phyloP scores from a whole-genome alignment of 208 protist genomes.

The Strigomonas culicis region DNA sequence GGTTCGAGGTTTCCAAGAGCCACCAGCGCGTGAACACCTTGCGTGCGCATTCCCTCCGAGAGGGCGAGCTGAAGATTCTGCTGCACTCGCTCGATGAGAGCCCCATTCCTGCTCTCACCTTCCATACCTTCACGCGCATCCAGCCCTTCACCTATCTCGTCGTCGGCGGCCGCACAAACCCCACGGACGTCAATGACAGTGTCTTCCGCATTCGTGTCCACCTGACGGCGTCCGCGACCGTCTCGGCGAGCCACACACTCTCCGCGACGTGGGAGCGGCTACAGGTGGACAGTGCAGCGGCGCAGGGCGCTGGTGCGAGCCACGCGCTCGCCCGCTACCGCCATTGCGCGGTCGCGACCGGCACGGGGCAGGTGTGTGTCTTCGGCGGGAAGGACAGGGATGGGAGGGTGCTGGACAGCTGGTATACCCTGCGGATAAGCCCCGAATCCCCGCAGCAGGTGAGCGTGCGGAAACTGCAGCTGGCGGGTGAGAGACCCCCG shows the following conservation, averaged over 20 bases:
- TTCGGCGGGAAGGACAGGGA: slow-evolving; percentile 42
- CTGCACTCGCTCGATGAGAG: neutral
- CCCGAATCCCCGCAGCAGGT: neutral
- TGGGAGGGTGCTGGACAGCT: neutral
- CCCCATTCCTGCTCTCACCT: slow-evolving; percentile 49
- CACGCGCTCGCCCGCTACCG: slow-evolving; percentile 35
- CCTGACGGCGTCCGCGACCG: slow-evolving; percentile 7
- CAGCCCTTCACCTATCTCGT: slow-evolving; percentile 52
- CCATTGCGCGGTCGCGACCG: slow-evolving; percentile 28
- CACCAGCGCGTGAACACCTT: slow-evolving; percentile 69
- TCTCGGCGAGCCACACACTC: slow-evolving; percentile 18
- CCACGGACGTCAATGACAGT: slow-evolving; percentile 28
- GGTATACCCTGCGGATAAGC: neutral
- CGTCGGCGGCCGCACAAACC: slow-evolving; percentile 80
- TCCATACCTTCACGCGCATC: slow-evolving; percentile 69
- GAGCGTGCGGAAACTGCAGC: neutral
- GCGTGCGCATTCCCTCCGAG: slow-evolving; percentile 58
- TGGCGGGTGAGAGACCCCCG: neutral
- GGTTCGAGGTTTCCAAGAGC: slow-evolving; percentile 46
- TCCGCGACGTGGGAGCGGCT: slow-evolving; percentile 20
- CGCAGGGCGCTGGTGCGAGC: neutral
- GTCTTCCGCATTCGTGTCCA: slow-evolving; percentile 51
- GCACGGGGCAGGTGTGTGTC: slow-evolving; percentile 28
- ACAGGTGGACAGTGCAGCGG: neutral
- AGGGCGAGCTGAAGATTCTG: slow-evolving; percentile 56